Base-by-base conservation (phyloP, 2,329 filamentous ascomycete species). In the Aspergillus ustus region DNA sequence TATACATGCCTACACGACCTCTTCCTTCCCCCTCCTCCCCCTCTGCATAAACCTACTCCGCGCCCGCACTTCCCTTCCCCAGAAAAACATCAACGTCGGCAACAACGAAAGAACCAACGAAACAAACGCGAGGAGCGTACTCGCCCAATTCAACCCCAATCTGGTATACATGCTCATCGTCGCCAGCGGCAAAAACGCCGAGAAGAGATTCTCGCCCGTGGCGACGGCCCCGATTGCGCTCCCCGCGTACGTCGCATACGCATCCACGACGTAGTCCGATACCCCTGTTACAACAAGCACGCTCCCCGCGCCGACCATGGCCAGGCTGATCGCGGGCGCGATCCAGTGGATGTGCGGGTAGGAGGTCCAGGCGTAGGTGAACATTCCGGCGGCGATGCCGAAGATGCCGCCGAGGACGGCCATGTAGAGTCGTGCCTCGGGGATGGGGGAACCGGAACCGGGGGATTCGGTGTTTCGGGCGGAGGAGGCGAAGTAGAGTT, bases 191-290 rank as follows among this genome's bases (percentile, higher is more conserved):
- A 83, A 66, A 28, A 78, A 80, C 0, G 77, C 78, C 11, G 75
- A 78, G 22, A 82, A 74, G 0, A 72, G 65, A 59, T 81, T 82
- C 60, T 82, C 75, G 2, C 80, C 73, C 0, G 82, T 73, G 0
- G 77, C 80, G 17, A 80, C 79, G 3, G 80, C 80, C 2, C 77
- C 78, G 1, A 82, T 71, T 1, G 80, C 78, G 17, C 79, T 82
- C 0, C 76, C 81, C 4, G 82, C 81, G 61, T 81, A 82, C 28
- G 79, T 75, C 20, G 78, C 76, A 61, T 84, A 84, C 0, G 82
- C 78, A 65, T 84, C 81, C 4, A 77, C 77, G n/a, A 81, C 72
- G 57, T 82, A 82, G 70, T 84, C 82, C 0, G 80, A 76, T 5
- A 80, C 80, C 13, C 80, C 80, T 20, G 82, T 74, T 54, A 80